These are phyloP conservation scores for Sanghuangporus weigelae DNA, from an alignment of 1,284 basidiomycete genomes.

Conservation along the genomic window DNA sequence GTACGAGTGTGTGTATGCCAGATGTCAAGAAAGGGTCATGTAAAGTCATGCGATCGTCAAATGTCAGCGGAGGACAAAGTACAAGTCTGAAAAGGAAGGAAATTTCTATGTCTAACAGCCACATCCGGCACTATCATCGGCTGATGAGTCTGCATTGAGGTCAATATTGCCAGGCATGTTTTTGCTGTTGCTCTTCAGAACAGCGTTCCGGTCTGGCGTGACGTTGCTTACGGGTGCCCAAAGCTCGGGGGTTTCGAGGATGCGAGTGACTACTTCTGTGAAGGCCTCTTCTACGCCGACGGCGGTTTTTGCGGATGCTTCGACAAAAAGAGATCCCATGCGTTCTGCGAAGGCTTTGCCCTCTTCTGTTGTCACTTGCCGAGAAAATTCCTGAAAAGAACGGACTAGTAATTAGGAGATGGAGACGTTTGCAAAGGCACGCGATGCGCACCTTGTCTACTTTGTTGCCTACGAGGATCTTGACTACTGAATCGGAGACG, in stretches of 20 bases:
- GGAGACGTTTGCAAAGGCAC: neutral
- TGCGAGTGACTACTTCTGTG: slow-evolving; percentile 70
- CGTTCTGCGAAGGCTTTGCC: slow-evolving; percentile 77
- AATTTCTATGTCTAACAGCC: neutral
- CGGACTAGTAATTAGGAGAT: neutral
- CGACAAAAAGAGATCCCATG: slow-evolving; percentile 82
- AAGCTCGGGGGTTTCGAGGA: slow-evolving; percentile 63
- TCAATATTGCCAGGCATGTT: slow-evolving; percentile 11
- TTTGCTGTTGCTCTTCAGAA: neutral
- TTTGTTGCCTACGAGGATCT: slow-evolving; percentile 96
- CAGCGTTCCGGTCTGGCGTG: slow-evolving; percentile 9
- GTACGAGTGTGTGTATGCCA: neutral
- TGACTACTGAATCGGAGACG: slow-evolving; percentile 82
- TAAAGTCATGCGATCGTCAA: neutral
- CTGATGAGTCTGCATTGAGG: neutral
- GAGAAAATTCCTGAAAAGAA: slow-evolving; percentile 72
- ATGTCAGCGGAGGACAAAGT: neutral
- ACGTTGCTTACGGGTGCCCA: slow-evolving; percentile 40
- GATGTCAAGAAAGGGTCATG: neutral
- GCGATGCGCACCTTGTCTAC: slow-evolving; percentile 74
- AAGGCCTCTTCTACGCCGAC: slow-evolving; percentile 80
- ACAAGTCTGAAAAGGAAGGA: neutral
- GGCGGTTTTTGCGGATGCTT: slow-evolving; percentile 85
- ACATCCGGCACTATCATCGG: slow-evolving; percentile 1
- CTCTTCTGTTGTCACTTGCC: slow-evolving; percentile 80